Conservation (phyloP, 208 protist species). For the Leishmania mexicana region DNA sequence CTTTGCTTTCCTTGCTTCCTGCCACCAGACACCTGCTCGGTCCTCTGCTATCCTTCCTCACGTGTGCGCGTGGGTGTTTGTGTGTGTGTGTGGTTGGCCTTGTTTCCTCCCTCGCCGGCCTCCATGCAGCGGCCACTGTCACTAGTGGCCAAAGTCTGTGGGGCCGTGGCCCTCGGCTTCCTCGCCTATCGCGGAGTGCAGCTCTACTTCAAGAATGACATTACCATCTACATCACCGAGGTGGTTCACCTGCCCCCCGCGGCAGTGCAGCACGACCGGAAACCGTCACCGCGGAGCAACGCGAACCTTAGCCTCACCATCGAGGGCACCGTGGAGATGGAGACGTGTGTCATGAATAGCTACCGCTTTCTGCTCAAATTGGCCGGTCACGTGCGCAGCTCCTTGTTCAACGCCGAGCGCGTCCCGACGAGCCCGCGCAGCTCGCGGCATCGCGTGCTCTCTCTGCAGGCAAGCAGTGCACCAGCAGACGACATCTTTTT, state of each 20-base stretch:
- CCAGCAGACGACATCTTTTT: neutral
- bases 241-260: constrained; percentile 63
- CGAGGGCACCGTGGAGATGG: constrained; percentile 67
- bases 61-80: neutral
- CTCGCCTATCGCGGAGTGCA: constrained; percentile 50
- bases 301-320: constrained; percentile 9
- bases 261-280: constrained; percentile 11
- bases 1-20: too few relatives aligned
- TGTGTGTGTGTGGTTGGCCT: neutral
- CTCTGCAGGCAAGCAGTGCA: constrained; percentile 23
- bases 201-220: constrained; percentile 69
- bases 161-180: constrained; percentile 27
- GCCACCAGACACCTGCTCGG: too few relatives aligned
- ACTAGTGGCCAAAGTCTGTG: constrained; percentile 23
- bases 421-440: constrained; percentile 13
- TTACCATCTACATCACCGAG: constrained; percentile 78
- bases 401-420: constrained; percentile 13
- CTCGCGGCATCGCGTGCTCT: constrained; percentile 30
- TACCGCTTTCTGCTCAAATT: constrained; percentile 82
- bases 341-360: constrained; percentile 77
- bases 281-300: neutral
- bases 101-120: neutral
- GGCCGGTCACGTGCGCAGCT: constrained; percentile 43
- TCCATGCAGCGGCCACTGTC: constrained; percentile 23
- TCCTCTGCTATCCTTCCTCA: too few relatives aligned